Evolutionary conservation across 1,139 yeast genomes (phyloP).

Genomic region (Scheffersomyces quercinus): DNA sequence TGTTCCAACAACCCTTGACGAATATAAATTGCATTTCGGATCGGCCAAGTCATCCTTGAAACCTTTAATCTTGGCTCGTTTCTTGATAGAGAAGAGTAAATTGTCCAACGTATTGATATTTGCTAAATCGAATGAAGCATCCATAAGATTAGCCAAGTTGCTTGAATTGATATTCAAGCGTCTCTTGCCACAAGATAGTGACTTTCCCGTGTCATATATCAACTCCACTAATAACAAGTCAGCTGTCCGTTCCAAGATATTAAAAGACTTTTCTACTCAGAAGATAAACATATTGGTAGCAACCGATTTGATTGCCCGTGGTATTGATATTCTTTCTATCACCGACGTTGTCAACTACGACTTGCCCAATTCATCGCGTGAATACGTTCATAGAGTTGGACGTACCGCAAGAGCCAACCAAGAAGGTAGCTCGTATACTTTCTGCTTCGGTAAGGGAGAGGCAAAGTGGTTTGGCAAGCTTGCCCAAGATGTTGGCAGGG

Average conservation of each 20-base stretch:
- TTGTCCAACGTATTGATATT: slow-evolving; percentile 58
- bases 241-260: slow-evolving; percentile 40
- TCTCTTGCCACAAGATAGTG: slow-evolving; percentile 12
- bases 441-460: slow-evolving; percentile 77
- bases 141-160: slow-evolving; percentile 70
- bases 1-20: slow-evolving; percentile 58
- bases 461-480: slow-evolving; percentile 60
- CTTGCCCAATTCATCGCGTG: slow-evolving; percentile 83
- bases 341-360: slow-evolving; percentile 86
- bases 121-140: slow-evolving; percentile 84
- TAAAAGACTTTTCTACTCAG: slow-evolving; percentile 58
- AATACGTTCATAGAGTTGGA: slow-evolving; percentile 93
- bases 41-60: slow-evolving; percentile 63
- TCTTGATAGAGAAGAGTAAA: slow-evolving; percentile 40
- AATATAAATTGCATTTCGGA: slow-evolving; percentile 50
- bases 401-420: slow-evolving; percentile 94
- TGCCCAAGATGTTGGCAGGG: slow-evolving; percentile 43
- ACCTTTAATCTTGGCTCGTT: slow-evolving; percentile 68
- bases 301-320: slow-evolving; percentile 93
- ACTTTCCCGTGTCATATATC: slow-evolving; percentile 25
- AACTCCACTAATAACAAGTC: slow-evolving; percentile 51
- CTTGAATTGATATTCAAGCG: slow-evolving; percentile 46
- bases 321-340: slow-evolving; percentile 77
- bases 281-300: slow-evolving; percentile 64
- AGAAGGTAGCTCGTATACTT: slow-evolving; percentile 68